phyloP scores from a whole-genome alignment of 768 basidiomycete genomes.

The Boletales sp. region DNA sequence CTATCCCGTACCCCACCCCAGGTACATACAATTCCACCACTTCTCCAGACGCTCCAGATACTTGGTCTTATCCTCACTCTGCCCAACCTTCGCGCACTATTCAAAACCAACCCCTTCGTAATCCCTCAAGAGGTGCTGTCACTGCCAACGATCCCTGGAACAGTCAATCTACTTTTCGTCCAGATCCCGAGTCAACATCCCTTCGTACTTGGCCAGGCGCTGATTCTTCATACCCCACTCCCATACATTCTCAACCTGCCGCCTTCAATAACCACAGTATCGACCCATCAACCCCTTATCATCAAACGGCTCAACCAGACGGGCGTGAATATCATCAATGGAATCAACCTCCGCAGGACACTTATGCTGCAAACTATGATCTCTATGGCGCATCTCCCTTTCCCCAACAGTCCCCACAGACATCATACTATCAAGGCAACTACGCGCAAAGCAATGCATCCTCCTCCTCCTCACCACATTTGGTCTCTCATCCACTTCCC shows the following conservation, averaged over 20 bases:
- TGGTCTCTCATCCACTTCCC: constrained; percentile 44
- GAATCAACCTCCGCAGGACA: constrained; percentile 25
- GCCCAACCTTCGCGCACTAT: constrained; percentile 37
- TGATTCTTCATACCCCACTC: constrained; percentile 36
- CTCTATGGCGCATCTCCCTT: constrained; percentile 26
- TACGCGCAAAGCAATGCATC: constrained; percentile 24
- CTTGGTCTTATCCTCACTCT: constrained; percentile 51
- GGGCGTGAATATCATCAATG: constrained; percentile 34
- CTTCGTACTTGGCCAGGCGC: constrained; percentile 50
- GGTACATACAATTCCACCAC: constrained; percentile 33
- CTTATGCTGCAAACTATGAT: constrained; percentile 25
- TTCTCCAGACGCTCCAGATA: constrained; percentile 42
- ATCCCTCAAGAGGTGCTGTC: constrained; percentile 23
- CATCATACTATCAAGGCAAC: constrained; percentile 28
- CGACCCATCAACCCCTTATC: constrained; percentile 36
- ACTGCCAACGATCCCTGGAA: constrained; percentile 23
- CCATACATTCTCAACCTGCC: constrained; percentile 18
- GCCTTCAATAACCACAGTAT: constrained; percentile 31
- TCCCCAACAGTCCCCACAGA: constrained; percentile 26
- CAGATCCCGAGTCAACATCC: constrained; percentile 32
- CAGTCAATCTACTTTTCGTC: constrained; percentile 22
- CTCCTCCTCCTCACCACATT: constrained; percentile 27
- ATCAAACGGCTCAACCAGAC: constrained; percentile 36
- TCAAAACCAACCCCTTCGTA: constrained; percentile 49
- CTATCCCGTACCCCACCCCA: constrained; percentile 14